Base-by-base conservation (phyloP, 2,329 filamentous ascomycete genomes). In the Cryphonectria parasitica region DNA sequence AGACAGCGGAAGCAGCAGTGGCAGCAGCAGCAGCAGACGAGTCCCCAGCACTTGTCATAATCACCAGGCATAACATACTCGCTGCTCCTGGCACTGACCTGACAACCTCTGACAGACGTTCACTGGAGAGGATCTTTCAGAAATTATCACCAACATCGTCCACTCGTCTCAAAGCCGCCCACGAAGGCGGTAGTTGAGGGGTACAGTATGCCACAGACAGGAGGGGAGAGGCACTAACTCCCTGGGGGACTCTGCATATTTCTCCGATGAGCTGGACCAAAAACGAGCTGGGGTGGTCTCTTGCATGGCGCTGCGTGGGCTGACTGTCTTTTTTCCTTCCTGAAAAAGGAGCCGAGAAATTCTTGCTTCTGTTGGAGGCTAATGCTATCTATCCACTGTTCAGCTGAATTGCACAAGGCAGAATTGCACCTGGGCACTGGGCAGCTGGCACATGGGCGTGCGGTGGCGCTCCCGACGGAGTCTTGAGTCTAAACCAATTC, bases 101-200 rank as follows among this genome's bases (percentile, higher is more conserved):
- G 43, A 66, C 52, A 17, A 54, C 62, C 3, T 70, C 69, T 49
- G 70, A 73, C 15, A 65, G 28, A 61, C 8, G 19, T n/a, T 70
- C 60, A 45, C 25, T 72, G 43, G 72, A 73, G 56, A 28, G 45
- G 17, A 25, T 72, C 0, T 41, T 39, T 15, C 54, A 61, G 60
- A 66, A 67, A 45, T 56, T 73, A 17, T 73, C 58, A 63, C 22
- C 28, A 28, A 7, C 28, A 19, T 39, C 28, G 19, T 52, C 25
- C 8, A n/a, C 22, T 25, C 41, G 54, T 25, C 65, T 34, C 17
- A 25, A 3, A 63, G 61, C n/a, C 22, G 34, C 19, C 15, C 49
- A n/a, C 19, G 25, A 60, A 28, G 41, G 49, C 11, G 43, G 2
- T 0, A 7, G 43, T 28, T 64, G 43, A 52, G 8, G n/a, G 10